A percentile compares a stretch with the other conserved stretches of the same genome.
Conservation (phyloP, 176 grass and related monocot species). For the Zoysia pacifica region DNA sequence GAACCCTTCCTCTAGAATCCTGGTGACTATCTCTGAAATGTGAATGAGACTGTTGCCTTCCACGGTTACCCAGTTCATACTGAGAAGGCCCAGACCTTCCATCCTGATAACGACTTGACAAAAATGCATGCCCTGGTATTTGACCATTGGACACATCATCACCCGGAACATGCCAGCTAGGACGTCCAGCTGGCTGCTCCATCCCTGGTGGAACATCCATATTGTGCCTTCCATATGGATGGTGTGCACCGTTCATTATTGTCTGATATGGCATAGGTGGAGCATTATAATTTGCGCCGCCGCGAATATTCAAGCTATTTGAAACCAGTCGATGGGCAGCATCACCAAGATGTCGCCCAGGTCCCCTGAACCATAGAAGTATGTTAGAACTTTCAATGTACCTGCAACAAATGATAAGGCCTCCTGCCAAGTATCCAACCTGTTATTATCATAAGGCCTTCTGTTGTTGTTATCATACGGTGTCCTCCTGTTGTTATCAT, state of each 20-base stretch:
- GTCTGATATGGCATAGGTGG: conserved; percentile 55
- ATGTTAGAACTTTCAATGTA: conserved; percentile 13
- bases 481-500: conserved; percentile 46
- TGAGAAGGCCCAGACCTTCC: conserved; percentile 36
- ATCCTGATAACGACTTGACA: conserved; percentile 50
- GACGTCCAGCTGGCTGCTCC: conserved; percentile 50
- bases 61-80: conserved; percentile 45
- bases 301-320: conserved; percentile 66
- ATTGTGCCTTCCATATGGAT: conserved; percentile 55
- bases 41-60: conserved; percentile 32
- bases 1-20: conserved; percentile 49
- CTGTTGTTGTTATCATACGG: conserved; percentile 36
- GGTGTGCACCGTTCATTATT: conserved; percentile 42
- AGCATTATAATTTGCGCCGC: conserved; percentile 40
- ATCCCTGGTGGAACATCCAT: conserved; percentile 36
- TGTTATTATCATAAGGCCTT: conserved; percentile 22
- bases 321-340: conserved; percentile 79
- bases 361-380: conserved; percentile 55
- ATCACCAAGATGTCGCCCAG: conserved; percentile 74
- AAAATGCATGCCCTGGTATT: conserved; percentile 38
- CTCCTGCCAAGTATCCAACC: conserved; percentile 23
- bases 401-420: conserved; percentile 6
- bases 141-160: conserved; percentile 43
- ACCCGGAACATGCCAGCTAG: conserved; percentile 46
- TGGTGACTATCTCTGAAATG: conserved; percentile 40